Evolutionary conservation across 148 eudicot genomes (phyloP).

Genomic region (Vaccinium darrowii): DNA sequence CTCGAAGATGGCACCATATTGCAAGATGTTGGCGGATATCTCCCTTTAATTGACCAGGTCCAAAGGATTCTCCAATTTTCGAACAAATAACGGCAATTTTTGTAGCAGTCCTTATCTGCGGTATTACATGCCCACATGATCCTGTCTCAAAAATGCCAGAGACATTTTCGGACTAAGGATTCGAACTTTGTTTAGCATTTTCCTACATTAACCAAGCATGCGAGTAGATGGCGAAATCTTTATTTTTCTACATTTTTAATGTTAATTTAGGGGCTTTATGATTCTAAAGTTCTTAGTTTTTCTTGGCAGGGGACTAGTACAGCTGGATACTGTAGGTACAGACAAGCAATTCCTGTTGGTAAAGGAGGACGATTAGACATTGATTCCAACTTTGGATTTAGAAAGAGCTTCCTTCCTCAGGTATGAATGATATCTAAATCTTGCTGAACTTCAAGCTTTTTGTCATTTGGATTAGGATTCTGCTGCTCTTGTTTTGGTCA

Average conservation of each 20-base stretch:
- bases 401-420: conserved; percentile 85
- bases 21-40: conserved; percentile 86
- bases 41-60: conserved; percentile 52
- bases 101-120: neutral
- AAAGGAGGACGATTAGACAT: conserved; percentile 64
- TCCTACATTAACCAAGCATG: neutral
- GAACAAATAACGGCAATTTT: neutral
- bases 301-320: conserved; percentile 59
- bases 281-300: neutral
- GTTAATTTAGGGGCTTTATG: neutral
- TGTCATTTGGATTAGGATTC: neutral
- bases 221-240: neutral
- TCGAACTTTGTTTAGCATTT: neutral
- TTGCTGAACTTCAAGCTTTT: neutral
- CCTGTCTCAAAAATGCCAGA: neutral
- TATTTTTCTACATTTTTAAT: neutral
- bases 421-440: conserved; percentile 25
- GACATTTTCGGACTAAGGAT: neutral
- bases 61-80: neutral
- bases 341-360: conserved; percentile 81
- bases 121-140: neutral
- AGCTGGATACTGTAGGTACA: conserved; percentile 75
- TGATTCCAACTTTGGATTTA: conserved; percentile 68
- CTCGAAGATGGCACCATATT: conserved; percentile 59
- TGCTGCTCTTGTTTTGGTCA: neutral